Percentiles rank a stretch among this genome's conserved stretches.
Evolutionary conservation across 805 yeast species (phyloP).

Genomic region (Metschnikowia dekortorum): DNA sequence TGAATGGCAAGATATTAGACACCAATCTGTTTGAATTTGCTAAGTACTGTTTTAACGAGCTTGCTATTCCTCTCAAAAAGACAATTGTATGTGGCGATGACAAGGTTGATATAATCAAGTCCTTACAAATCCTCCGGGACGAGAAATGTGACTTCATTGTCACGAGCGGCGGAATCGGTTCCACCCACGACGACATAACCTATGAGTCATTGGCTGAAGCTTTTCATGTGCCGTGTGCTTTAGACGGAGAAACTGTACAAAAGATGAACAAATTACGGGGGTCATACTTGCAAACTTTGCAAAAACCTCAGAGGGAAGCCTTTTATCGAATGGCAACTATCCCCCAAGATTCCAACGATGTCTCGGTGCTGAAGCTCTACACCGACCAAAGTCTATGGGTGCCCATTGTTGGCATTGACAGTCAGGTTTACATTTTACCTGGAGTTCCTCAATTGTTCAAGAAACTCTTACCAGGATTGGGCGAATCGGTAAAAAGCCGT

Average conservation of each 20-base stretch:
- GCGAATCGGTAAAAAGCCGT: constrained; percentile 29
- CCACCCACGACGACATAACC: constrained; percentile 89
- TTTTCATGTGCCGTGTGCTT: constrained; percentile 44
- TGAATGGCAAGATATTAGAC: constrained; percentile 80
- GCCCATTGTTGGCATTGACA: constrained; percentile 68
- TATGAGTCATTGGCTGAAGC: constrained; percentile 71
- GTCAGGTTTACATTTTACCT: constrained; percentile 68
- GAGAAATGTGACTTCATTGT: constrained; percentile 61
- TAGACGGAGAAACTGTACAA: constrained; percentile 55
- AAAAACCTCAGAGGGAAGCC: constrained; percentile 48
- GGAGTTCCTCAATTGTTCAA: constrained; percentile 79
- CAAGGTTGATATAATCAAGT: constrained; percentile 53
- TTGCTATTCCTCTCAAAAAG: constrained; percentile 62
- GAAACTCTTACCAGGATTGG: constrained; percentile 44
- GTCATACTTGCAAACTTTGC: constrained; percentile 27
- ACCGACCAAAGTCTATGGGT: constrained; percentile 65
- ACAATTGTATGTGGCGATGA: constrained; percentile 79
- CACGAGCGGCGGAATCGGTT: constrained; percentile 76
- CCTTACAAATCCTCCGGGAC: constrained; percentile 42
- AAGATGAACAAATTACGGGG: constrained; percentile 53
- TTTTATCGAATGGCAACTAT: constrained; percentile 77
- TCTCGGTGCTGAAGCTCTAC: constrained; percentile 39
- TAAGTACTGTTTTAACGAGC: constrained; percentile 54
- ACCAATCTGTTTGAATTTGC: constrained; percentile 75
- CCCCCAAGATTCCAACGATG: constrained; percentile 39